Evolutionary conservation across 176 grass and related monocot species (phyloP).

Genomic region (Oryza glaberrima): DNA sequence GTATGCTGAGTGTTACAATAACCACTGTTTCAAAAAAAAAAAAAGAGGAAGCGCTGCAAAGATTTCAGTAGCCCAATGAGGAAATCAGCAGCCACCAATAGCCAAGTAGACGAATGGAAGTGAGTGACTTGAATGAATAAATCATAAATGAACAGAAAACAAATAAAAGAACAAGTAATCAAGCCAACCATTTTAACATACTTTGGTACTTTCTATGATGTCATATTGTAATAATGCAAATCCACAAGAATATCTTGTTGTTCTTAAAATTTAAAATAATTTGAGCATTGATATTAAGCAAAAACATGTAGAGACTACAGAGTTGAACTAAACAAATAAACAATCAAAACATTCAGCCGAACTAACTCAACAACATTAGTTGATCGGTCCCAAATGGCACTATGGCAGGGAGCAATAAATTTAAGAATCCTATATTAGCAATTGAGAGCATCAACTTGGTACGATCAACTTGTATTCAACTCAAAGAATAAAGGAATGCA

Average conservation of each 20-base stretch:
- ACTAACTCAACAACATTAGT: background rate
- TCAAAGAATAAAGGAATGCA: slow-evolving; percentile 1
- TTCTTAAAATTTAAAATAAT: background rate
- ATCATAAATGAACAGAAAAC: background rate
- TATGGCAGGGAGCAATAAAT: background rate
- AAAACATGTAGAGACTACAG: background rate
- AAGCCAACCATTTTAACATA: background rate
- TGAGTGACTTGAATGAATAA: background rate
- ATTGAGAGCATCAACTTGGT: background rate
- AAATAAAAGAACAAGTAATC: background rate
- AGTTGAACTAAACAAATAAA: background rate
- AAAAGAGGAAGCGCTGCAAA: background rate
- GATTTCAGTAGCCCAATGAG: background rate
- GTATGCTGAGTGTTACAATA: background rate
- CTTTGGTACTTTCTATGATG: background rate
- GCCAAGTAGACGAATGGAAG: background rate
- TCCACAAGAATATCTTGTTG: background rate
- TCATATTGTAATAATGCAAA: background rate
- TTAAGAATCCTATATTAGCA: background rate
- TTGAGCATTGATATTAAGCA: background rate
- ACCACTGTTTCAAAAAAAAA: background rate
- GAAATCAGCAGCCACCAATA: background rate
- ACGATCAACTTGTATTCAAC: slow-evolving; percentile 1
- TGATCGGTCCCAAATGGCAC: background rate
- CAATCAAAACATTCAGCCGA: background rate